phyloP scores from a whole-genome alignment of 306 rosid species.

The Neltuma alba region DNA sequence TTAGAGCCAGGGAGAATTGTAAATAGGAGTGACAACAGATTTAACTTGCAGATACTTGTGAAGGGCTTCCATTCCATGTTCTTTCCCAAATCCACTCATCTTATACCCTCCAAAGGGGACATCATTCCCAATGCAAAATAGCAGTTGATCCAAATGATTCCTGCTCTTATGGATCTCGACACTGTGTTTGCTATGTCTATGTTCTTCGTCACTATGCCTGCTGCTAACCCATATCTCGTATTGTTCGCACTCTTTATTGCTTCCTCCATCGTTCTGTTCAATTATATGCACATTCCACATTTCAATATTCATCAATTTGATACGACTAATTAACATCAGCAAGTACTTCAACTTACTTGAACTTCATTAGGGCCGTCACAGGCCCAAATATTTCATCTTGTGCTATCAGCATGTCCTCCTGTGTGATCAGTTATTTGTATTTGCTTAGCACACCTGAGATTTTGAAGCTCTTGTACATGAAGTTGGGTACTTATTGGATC shows the following conservation, averaged over 20 bases:
- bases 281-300: not conserved
- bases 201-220: conserved; percentile 78
- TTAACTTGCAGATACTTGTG: conserved; percentile 76
- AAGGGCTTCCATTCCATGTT: conserved; percentile 61
- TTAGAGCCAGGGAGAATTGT: conserved; percentile 89
- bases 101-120: conserved; percentile 86
- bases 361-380: conserved; percentile 66
- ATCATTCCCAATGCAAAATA: conserved; percentile 61
- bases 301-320: not conserved
- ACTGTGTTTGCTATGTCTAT: conserved; percentile 77
- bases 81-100: conserved; percentile 88
- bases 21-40: conserved; percentile 80
- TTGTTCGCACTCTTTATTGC: conserved; percentile 75
- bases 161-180: conserved; percentile 82
- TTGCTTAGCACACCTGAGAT: too few relatives aligned
- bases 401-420: conserved; percentile 70
- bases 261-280: conserved; percentile 72
- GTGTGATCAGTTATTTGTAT: not conserved
- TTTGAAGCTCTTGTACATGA: too few relatives aligned
- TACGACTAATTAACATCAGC: not conserved
- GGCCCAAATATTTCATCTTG: conserved; percentile 91
- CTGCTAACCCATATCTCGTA: conserved; percentile 75
- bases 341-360: conserved; percentile 60
- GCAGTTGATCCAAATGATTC: conserved; percentile 84
- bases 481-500: too few relatives aligned